Conservation (phyloP, 768 basidiomycete genomes). For the Fomitopsis pulvina region DNA sequence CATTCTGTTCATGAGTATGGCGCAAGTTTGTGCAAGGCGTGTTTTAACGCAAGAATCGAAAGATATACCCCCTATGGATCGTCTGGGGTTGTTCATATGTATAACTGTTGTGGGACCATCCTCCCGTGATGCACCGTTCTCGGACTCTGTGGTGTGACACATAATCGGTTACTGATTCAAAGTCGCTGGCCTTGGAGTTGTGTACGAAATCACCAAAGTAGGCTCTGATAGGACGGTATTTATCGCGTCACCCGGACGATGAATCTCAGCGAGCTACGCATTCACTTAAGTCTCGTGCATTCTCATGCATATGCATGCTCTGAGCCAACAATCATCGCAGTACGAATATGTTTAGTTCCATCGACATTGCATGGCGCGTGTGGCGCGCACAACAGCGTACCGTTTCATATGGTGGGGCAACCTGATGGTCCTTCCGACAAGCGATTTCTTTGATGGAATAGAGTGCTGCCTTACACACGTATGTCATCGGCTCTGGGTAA, state of each 20-base stretch:
- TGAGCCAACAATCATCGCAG: background rate
- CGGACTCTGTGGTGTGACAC: background rate
- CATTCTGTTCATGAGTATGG: background rate
- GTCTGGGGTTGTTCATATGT: slow-evolving; percentile 3
- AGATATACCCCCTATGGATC: slow-evolving; percentile 1
- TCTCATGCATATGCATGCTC: background rate
- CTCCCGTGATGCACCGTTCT: background rate
- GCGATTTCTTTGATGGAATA: background rate
- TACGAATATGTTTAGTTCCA: background rate
- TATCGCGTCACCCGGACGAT: background rate
- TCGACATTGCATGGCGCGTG: background rate
- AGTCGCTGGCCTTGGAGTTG: slow-evolving; percentile 1
- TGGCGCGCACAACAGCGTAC: background rate
- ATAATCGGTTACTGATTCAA: background rate
- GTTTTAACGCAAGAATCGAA: background rate
- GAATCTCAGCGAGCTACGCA: background rate
- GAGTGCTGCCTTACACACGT: slow-evolving; percentile 2
- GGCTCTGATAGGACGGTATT: background rate
- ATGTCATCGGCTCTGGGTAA: background rate
- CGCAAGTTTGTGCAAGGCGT: background rate
- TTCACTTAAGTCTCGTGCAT: slow-evolving; percentile 1
- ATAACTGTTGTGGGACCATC: background rate
- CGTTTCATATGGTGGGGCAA: slow-evolving; percentile 1
- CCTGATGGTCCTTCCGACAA: background rate
- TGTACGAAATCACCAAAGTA: background rate